These are phyloP conservation scores for Mycogone perniciosa DNA, from an alignment of 2,329 filamentous ascomycete genomes.

Conservation along the genomic window DNA sequence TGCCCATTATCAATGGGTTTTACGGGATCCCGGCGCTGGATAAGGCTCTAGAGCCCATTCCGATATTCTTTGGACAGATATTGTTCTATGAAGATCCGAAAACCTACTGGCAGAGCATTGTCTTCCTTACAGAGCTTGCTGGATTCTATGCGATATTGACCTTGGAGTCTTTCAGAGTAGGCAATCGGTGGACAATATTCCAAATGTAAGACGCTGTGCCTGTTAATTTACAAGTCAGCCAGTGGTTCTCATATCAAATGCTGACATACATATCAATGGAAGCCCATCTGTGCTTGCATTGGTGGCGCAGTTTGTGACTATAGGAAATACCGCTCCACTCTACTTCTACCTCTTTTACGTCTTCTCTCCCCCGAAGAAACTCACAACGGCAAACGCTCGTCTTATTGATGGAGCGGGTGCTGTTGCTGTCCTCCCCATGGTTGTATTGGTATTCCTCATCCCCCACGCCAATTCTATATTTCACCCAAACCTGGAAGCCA, in stretches of 20 bases:
- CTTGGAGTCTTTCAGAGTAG: slow-evolving; percentile 18
- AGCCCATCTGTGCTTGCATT: slow-evolving; percentile 19
- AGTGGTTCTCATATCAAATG: background rate
- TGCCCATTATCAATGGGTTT: slow-evolving; percentile 15
- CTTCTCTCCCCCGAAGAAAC: slow-evolving; percentile 15
- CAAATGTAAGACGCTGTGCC: slow-evolving; percentile 18
- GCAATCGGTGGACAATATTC: slow-evolving; percentile 15
- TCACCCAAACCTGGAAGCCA: slow-evolving; percentile 15
- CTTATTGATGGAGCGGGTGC: slow-evolving; percentile 11
- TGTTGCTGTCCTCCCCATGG: slow-evolving; percentile 15
- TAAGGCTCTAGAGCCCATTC: slow-evolving; percentile 15
- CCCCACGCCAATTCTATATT: slow-evolving; percentile 19
- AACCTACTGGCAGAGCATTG: slow-evolving; percentile 23
- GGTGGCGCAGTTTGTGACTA: slow-evolving; percentile 17
- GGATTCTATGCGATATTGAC: slow-evolving; percentile 22
- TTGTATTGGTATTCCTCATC: slow-evolving; percentile 16
- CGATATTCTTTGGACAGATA: slow-evolving; percentile 19
- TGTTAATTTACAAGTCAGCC: too few species aligned
- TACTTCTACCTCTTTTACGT: slow-evolving; percentile 21
- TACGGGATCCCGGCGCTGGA: slow-evolving; percentile 20
- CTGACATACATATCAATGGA: background rate
- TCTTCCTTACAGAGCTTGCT: slow-evolving; percentile 23
- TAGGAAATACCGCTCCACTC: slow-evolving; percentile 18
- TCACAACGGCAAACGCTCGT: slow-evolving; percentile 9
- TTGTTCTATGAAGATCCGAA: slow-evolving; percentile 17